phyloP scores from a whole-genome alignment of 768 basidiomycete species.

The Omphalotus guepiniiformis region DNA sequence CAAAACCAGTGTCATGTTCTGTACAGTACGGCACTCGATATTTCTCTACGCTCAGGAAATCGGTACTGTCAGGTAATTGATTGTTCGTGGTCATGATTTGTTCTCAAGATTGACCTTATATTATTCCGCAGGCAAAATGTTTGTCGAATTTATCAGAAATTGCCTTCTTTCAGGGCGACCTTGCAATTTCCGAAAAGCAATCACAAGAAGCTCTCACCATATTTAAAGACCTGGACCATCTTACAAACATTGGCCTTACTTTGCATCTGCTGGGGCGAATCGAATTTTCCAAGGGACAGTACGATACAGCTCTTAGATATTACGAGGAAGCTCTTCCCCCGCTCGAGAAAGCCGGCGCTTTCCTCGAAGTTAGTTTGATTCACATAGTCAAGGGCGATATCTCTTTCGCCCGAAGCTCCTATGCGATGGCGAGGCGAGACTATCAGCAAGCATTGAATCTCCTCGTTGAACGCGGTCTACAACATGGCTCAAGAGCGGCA shows the following conservation, averaged over 20 bases:
- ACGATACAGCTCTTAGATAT: not conserved
- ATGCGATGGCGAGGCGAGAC: slow-evolving; percentile 7
- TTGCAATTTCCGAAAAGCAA: slow-evolving; percentile 1
- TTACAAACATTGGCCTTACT: slow-evolving; percentile 15
- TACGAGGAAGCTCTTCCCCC: slow-evolving; percentile 12
- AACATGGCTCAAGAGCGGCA: slow-evolving; percentile 4
- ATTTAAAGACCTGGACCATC: slow-evolving; percentile 12
- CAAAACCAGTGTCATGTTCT: slow-evolving; percentile 13
- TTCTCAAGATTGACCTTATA: not conserved
- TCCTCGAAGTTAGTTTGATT: slow-evolving; percentile 4
- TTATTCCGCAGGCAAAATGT: slow-evolving; percentile 11
- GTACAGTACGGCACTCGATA: slow-evolving; percentile 12
- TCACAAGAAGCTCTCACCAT: slow-evolving; percentile 12
- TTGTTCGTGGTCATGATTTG: not conserved
- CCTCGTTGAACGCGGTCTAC: slow-evolving; percentile 7
- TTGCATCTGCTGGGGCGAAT: slow-evolving; percentile 11
- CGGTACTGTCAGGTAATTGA: slow-evolving; percentile 12
- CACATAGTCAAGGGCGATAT: slow-evolving; percentile 12
- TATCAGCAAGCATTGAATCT: slow-evolving; percentile 8
- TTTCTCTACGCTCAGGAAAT: slow-evolving; percentile 12
- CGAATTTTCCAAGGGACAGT: slow-evolving; percentile 1
- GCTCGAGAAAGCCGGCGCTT: slow-evolving; percentile 12
- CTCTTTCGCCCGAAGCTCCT: slow-evolving; percentile 13
- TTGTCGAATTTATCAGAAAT: slow-evolving; percentile 15
- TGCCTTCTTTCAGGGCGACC: slow-evolving; percentile 10